These are phyloP conservation scores for Malus sieversii DNA, from an alignment of 306 rosid genomes.

Conservation along the genomic window DNA sequence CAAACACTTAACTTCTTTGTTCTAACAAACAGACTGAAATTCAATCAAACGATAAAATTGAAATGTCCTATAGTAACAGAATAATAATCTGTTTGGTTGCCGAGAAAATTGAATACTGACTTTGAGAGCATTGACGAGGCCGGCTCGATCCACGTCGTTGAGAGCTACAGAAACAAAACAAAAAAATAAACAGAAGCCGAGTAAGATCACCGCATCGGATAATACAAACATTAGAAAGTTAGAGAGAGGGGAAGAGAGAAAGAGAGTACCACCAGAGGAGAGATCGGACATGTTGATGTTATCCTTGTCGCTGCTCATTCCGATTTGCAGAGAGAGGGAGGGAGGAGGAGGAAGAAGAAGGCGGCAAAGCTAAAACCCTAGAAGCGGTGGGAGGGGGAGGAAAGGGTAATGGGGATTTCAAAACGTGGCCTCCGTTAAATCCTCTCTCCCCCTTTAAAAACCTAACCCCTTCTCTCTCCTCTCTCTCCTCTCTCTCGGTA, in stretches of 20 bases:
- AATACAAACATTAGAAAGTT: neutral
- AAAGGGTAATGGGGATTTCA: slow-evolving; percentile 9
- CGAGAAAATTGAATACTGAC: slow-evolving; percentile 18
- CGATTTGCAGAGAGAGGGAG: neutral
- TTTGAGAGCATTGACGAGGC: slow-evolving; percentile 81
- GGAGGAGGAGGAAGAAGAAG: slow-evolving; percentile 11
- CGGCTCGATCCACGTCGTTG: slow-evolving; percentile 62
- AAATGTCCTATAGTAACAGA: neutral
- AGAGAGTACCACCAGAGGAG: slow-evolving; percentile 42
- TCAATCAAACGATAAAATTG: neutral
- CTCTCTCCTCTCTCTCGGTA: neutral
- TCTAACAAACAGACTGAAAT: neutral
- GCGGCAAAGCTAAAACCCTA: slow-evolving; percentile 72
- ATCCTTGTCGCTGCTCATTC: slow-evolving; percentile 68
- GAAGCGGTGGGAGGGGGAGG: slow-evolving; percentile 18
- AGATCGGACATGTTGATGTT: slow-evolving; percentile 70
- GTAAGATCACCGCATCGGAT: neutral
- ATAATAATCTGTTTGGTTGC: neutral
- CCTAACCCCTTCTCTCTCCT: slow-evolving; percentile 12
- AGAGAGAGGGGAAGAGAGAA: neutral
- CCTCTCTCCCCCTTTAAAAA: slow-evolving; percentile 18
- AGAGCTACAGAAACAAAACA: slow-evolving; percentile 35
- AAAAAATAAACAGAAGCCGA: neutral
- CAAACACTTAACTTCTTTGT: neutral
- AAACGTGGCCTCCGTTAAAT: slow-evolving; percentile 38